A percentile compares a stretch with the other conserved stretches of the same genome.
phyloP scores from a whole-genome alignment of 495 filamentous ascomycete species.

The Apodospora peruviana region DNA sequence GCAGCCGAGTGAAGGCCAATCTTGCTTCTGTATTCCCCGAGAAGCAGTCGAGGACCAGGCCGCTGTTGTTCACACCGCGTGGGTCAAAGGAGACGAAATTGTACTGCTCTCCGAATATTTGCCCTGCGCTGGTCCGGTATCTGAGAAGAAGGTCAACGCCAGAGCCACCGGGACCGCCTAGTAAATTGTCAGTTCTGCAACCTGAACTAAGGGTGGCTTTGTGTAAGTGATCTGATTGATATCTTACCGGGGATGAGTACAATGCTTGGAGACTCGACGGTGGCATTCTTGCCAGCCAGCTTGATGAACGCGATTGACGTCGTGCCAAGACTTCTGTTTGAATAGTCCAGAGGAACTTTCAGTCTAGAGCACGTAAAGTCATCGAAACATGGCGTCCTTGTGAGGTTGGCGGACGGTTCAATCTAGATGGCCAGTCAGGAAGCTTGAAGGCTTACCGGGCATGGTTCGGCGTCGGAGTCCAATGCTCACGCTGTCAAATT shows the following conservation, averaged over 20 bases:
- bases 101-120: not conserved
- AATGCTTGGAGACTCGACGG: not conserved
- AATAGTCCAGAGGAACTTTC: slow-evolving; percentile 1
- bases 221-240: not conserved
- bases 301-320: slow-evolving; percentile 1
- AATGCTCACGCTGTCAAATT: too few species aligned
- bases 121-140: not conserved
- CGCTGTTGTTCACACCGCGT: slow-evolving; percentile 3
- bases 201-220: too few species aligned
- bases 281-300: slow-evolving; percentile 1
- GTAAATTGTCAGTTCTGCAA: not conserved
- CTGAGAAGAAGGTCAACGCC: not conserved
- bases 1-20: not conserved
- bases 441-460: not conserved
- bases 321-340: not conserved
- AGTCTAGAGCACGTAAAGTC: not conserved
- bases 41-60: slow-evolving; percentile 1
- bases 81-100: slow-evolving; percentile 5
- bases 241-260: slow-evolving; percentile 2
- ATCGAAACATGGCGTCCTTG: slow-evolving; percentile 1
- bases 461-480: too few species aligned
- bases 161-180: slow-evolving; percentile 2
- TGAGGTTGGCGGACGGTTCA: not conserved
- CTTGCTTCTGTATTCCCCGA: not conserved
- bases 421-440: not conserved